These are phyloP conservation scores for Sporisorium sorghi DNA, from an alignment of 1,284 basidiomycete species.

Conservation along the genomic window DNA sequence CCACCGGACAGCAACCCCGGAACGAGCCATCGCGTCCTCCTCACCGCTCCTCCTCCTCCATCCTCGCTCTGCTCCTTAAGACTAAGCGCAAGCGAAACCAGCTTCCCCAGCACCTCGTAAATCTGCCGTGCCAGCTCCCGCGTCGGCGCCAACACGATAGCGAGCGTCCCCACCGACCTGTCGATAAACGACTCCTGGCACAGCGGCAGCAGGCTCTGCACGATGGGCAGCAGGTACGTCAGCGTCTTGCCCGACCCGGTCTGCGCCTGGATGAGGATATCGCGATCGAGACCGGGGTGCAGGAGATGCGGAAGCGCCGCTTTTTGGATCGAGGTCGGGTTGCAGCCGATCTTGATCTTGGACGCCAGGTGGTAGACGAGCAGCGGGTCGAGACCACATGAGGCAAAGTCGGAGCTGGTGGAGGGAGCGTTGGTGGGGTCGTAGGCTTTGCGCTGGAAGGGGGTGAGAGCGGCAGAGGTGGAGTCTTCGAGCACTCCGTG, in stretches of 20 bases:
- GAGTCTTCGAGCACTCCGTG: slow-evolving; percentile 43
- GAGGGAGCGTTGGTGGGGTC: slow-evolving; percentile 65
- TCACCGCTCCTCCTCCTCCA: slow-evolving; percentile 72
- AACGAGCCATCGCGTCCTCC: slow-evolving; percentile 82
- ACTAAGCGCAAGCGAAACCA: slow-evolving; percentile 76
- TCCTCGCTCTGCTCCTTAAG: slow-evolving; percentile 71
- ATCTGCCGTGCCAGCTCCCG: slow-evolving; percentile 96
- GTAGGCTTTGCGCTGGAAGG: slow-evolving; percentile 25
- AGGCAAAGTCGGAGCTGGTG: slow-evolving; percentile 70
- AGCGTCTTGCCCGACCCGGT: slow-evolving; percentile 98
- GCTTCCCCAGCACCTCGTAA: slow-evolving; percentile 76
- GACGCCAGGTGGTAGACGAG: slow-evolving; percentile 81
- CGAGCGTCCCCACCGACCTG: slow-evolving; percentile 86
- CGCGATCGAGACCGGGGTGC: slow-evolving; percentile 72
- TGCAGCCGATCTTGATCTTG: slow-evolving; percentile 83
- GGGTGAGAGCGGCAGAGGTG: slow-evolving; percentile 3
- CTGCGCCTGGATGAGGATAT: slow-evolving; percentile 95
- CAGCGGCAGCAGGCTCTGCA: slow-evolving; percentile 91
- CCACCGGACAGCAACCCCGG: slow-evolving; percentile 87
- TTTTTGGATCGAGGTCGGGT: slow-evolving; percentile 90
- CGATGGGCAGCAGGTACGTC: slow-evolving; percentile 91
- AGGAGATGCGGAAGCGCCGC: slow-evolving; percentile 82
- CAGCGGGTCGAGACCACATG: slow-evolving; percentile 81
- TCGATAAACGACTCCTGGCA: slow-evolving; percentile 78
- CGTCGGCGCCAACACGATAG: slow-evolving; percentile 93